Conservation (phyloP, 2,329 filamentous ascomycete species). For the Fusarium pseudonygamai region DNA sequence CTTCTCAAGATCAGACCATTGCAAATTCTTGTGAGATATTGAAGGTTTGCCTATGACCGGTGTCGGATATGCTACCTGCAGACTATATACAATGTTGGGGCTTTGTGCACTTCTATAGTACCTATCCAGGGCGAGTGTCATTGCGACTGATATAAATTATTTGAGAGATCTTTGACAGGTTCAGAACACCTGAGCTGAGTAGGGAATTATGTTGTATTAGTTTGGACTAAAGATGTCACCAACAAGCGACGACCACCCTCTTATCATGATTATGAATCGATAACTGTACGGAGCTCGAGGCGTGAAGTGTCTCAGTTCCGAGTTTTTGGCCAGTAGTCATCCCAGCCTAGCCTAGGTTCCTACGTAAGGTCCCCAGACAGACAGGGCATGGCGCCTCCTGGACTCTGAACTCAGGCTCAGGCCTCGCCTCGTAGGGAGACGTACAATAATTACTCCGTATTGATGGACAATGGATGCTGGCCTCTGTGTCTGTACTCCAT, state of each 20-base stretch:
- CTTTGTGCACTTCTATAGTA: not conserved
- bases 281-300: constrained; percentile 23
- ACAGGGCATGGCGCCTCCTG: constrained; percentile 27
- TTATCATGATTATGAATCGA: constrained; percentile 27
- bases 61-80: not conserved
- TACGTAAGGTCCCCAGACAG: not conserved
- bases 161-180: not conserved
- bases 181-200: not conserved
- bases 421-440: constrained; percentile 12
- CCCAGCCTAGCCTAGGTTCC: not conserved
- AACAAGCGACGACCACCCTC: not conserved
- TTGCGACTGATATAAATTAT: not conserved
- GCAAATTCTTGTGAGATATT: not conserved
- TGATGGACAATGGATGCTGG: constrained; percentile 16
- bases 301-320: constrained; percentile 32
- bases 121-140: not conserved
- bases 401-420: constrained; percentile 15
- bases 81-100: not conserved
- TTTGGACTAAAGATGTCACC: constrained; percentile 4
- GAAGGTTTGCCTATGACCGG: not conserved
- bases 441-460: constrained; percentile 34
- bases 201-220: constrained; percentile 12
- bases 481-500: constrained; percentile 2
- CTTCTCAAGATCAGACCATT: not conserved
- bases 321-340: not conserved